A percentile compares a stretch with the other conserved stretches of the same genome.
phyloP scores from a whole-genome alignment of 805 yeast species.

The Wickerhamiella hasegawae region DNA sequence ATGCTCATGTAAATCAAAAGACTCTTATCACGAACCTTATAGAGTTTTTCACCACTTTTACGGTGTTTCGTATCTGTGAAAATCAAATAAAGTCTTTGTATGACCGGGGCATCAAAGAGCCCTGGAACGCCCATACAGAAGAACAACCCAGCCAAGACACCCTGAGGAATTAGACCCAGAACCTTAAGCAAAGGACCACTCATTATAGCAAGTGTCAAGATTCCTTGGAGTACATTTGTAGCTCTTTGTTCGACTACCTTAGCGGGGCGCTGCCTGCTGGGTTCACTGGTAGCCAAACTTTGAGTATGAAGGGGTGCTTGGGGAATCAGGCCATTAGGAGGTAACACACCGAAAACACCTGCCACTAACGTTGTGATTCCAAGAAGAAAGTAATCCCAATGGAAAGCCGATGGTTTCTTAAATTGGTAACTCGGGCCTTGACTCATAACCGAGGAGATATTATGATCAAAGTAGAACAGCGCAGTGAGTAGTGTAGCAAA shows the following conservation, averaged over 20 bases:
- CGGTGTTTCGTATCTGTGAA: conserved; percentile 38
- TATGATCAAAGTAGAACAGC: conserved; percentile 87
- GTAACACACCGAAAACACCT: conserved; percentile 81
- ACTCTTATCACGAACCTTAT: conserved; percentile 21
- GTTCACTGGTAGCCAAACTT: conserved; percentile 28
- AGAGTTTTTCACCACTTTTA: conserved; percentile 20
- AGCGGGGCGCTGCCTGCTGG: conserved; percentile 8
- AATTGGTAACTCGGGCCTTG: conserved; percentile 71
- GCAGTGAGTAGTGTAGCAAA: conserved; percentile 76
- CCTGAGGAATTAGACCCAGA: conserved; percentile 76
- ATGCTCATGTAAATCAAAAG: conserved; percentile 39
- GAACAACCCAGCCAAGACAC: conserved; percentile 81
- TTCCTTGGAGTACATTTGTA: conserved; percentile 73
- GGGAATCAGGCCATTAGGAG: conserved; percentile 93
- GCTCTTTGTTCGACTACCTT: conserved; percentile 80
- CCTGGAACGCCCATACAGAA: conserved; percentile 88
- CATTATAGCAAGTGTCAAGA: conserved; percentile 76
- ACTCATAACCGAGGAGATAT: conserved; percentile 84
- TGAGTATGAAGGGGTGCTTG: conserved; percentile 92
- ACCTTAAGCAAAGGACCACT: conserved; percentile 70
- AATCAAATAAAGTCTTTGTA: conserved; percentile 44
- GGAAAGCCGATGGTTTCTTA: conserved; percentile 76
- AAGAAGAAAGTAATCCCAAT: conserved; percentile 74
- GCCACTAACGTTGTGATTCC: conserved; percentile 79
- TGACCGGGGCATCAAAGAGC: conserved; percentile 46